phyloP scores from a whole-genome alignment of 2,329 filamentous ascomycete genomes.

The Penicillium sp. region DNA sequence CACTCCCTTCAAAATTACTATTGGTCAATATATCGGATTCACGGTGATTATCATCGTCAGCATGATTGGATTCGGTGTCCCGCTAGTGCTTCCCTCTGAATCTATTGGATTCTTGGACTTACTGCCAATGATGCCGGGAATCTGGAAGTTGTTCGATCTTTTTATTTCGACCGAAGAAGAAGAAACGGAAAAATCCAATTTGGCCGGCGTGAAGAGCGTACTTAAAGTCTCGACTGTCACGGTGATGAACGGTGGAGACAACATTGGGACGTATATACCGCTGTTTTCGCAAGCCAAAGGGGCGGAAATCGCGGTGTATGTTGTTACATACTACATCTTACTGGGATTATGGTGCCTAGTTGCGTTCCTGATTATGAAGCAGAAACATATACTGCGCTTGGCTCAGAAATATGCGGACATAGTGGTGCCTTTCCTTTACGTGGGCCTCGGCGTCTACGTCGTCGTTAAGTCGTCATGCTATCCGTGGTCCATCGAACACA shows the following conservation, averaged over 20 bases:
- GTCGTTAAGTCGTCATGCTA: slow-evolving; percentile 7
- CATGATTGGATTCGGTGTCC: slow-evolving; percentile 6
- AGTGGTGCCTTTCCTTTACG: slow-evolving; percentile 8
- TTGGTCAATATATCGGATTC: slow-evolving; percentile 9
- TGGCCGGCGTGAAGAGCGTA: background rate
- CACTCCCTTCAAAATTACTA: slow-evolving; percentile 2
- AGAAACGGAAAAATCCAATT: background rate
- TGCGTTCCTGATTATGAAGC: slow-evolving; percentile 7
- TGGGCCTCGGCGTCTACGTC: slow-evolving; percentile 6
- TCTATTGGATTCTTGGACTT: slow-evolving; percentile 5
- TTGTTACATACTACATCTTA: slow-evolving; percentile 7
- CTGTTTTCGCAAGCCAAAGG: slow-evolving; percentile 10
- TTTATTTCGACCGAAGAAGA: background rate
- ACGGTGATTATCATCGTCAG: slow-evolving; percentile 4
- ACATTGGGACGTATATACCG: slow-evolving; percentile 7
- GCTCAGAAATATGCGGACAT: slow-evolving; percentile 6
- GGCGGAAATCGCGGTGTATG: slow-evolving; percentile 5
- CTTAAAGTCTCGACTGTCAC: background rate
- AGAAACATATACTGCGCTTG: slow-evolving; percentile 1
- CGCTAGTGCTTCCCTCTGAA: slow-evolving; percentile 3
- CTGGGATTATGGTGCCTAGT: slow-evolving; percentile 1
- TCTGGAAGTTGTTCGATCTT: slow-evolving; percentile 1
- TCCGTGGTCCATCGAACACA: slow-evolving; percentile 5
- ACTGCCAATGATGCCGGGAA: slow-evolving; percentile 1
- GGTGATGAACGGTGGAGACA: slow-evolving; percentile 7